Percentiles rank a stretch among this genome's conserved stretches.
phyloP scores from a whole-genome alignment of 352 stramenopile species.

The Sclerospora graminicola region DNA sequence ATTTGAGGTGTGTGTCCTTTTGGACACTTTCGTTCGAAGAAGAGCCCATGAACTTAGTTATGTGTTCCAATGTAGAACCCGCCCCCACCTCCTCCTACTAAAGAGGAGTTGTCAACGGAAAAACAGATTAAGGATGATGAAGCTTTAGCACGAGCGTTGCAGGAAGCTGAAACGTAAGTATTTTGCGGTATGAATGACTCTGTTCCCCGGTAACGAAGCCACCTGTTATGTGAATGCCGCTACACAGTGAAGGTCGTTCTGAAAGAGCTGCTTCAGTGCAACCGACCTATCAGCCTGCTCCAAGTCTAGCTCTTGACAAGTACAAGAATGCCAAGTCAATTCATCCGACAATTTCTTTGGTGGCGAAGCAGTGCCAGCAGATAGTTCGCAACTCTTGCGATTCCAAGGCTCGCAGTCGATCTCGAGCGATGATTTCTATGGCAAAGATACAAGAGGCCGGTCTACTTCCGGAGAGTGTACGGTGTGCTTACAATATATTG shows the following conservation, averaged over 20 bases:
- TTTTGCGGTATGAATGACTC: not conserved
- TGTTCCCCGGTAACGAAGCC: not conserved
- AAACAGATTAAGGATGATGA: constrained; percentile 86
- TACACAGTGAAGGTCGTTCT: constrained; percentile 18
- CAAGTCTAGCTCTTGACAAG: constrained; percentile 53
- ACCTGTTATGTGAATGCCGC: not conserved
- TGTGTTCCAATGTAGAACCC: constrained; percentile 40
- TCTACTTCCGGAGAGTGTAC: constrained; percentile 60
- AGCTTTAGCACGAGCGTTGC: constrained; percentile 66
- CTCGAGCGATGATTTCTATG: constrained; percentile 83
- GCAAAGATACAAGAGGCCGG: constrained; percentile 39
- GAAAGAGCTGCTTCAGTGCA: constrained; percentile 5
- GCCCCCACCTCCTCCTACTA: constrained; percentile 27
- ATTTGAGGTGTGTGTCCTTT: constrained; percentile 42
- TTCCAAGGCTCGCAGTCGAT: constrained; percentile 80
- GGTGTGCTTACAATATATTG: constrained; percentile 4
- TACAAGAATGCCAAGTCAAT: constrained; percentile 90
- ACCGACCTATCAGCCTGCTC: constrained; percentile 15
- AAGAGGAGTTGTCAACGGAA: constrained; percentile 22
- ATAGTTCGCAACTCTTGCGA: constrained; percentile 53
- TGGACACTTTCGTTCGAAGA: not conserved
- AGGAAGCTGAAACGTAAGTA: constrained; percentile 69
- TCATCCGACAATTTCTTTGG: constrained; percentile 87
- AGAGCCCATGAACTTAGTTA: not conserved
- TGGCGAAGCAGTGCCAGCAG: constrained; percentile 39